Conservation (phyloP, 2,329 filamentous ascomycete species). For the Colletotrichum kahawae region DNA sequence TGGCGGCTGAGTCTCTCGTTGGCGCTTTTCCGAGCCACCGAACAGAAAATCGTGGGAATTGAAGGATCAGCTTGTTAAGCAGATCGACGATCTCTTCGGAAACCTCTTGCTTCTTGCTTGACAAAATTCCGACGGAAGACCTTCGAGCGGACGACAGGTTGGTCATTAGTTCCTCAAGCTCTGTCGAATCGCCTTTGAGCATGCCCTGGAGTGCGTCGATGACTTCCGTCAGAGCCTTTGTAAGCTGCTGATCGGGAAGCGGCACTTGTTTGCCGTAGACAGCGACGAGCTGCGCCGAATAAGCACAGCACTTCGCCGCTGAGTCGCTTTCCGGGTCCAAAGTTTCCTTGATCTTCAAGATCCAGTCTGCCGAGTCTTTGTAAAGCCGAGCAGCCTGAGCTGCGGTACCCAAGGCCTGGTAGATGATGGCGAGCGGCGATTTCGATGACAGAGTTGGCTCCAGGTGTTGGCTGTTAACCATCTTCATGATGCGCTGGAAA, state of each 20-base stretch:
- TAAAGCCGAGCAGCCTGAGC: slow-evolving; percentile 50
- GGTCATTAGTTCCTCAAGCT: slow-evolving; percentile 65
- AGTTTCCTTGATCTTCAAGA: slow-evolving; percentile 46
- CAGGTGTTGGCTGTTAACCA: slow-evolving; percentile 39
- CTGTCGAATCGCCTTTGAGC: slow-evolving; percentile 61
- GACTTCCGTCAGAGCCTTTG: slow-evolving; percentile 51
- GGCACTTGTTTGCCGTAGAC: slow-evolving; percentile 54
- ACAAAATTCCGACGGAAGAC: slow-evolving; percentile 55
- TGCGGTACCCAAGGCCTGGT: slow-evolving; percentile 57
- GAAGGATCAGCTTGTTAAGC: slow-evolving; percentile 62
- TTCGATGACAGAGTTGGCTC: slow-evolving; percentile 40
- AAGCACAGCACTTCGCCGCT: slow-evolving; percentile 53
- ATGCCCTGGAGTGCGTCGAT: slow-evolving; percentile 61
- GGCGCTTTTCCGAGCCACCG: slow-evolving; percentile 68
- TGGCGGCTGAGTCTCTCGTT: slow-evolving; percentile 53
- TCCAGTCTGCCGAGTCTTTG: slow-evolving; percentile 62
- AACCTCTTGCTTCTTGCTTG: neutral
- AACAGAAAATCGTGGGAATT: slow-evolving; percentile 64
- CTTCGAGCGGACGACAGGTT: slow-evolving; percentile 62
- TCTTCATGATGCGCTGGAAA: slow-evolving; percentile 34
- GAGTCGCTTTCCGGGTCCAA: slow-evolving; percentile 47
- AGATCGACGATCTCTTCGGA: slow-evolving; percentile 32
- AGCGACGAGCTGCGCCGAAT: slow-evolving; percentile 60
- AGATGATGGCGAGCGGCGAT: slow-evolving; percentile 51
- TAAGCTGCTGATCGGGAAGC: slow-evolving; percentile 38